These are phyloP conservation scores for Chiua virens DNA, from an alignment of 768 basidiomycete species.

Conservation along the genomic window DNA sequence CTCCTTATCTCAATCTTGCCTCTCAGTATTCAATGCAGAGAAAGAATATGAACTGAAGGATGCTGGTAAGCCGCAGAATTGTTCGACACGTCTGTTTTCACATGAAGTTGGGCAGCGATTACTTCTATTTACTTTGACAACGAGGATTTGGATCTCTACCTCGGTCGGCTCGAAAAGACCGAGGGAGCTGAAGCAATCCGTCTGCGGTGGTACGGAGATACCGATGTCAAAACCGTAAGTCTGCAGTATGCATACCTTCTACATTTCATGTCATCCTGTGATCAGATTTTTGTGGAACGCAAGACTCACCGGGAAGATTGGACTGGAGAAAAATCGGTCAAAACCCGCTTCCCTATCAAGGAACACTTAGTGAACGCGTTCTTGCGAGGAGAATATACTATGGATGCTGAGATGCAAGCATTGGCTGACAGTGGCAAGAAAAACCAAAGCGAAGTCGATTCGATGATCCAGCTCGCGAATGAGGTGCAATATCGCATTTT, in stretches of 20 bases:
- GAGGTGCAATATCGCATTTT: conserved; percentile 93
- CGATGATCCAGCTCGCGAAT: conserved; percentile 94
- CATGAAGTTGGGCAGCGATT: conserved; percentile 57
- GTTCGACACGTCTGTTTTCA: conserved; percentile 1
- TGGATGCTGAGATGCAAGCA: conserved; percentile 90
- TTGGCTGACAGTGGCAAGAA: conserved; percentile 91
- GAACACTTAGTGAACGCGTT: conserved; percentile 93
- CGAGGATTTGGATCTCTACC: conserved; percentile 91
- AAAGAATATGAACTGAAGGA: conserved; percentile 90
- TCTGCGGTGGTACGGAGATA: conserved; percentile 95
- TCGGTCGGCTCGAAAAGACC: conserved; percentile 96
- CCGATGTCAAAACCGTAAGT: conserved; percentile 72
- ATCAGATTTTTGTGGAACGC: conserved; percentile 81
- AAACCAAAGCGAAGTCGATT: conserved; percentile 84
- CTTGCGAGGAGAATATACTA: conserved; percentile 84
- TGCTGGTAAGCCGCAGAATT: conserved; percentile 48
- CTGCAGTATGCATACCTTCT: background rate
- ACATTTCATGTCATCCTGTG: background rate
- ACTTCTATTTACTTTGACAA: conserved; percentile 98
- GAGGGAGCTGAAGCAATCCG: conserved; percentile 98
- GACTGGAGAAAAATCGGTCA: conserved; percentile 99
- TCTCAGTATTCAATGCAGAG: conserved; percentile 84
- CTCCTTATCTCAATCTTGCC: conserved; percentile 6
- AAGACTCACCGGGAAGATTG: conserved; percentile 97
- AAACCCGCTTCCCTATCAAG: conserved; percentile 93